These are phyloP conservation scores for Teunomyces funiuensis DNA, from an alignment of 805 yeast genomes.

Conservation along the genomic window DNA sequence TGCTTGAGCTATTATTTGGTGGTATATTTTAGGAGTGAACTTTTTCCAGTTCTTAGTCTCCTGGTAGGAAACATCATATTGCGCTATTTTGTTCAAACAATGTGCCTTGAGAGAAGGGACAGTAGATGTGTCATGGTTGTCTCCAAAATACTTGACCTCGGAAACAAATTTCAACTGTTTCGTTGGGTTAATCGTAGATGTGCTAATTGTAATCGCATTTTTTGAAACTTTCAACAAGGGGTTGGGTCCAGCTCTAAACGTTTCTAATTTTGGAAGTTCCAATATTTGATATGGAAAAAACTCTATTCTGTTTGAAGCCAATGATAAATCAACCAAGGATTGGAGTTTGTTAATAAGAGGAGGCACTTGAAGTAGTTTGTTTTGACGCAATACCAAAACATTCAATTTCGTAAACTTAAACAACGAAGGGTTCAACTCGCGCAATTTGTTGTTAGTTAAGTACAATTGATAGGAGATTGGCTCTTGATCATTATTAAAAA, in stretches of 20 bases:
- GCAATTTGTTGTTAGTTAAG: slow-evolving; percentile 49
- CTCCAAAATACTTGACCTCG: slow-evolving; percentile 24
- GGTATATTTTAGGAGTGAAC: slow-evolving; percentile 45
- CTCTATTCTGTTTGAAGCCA: slow-evolving; percentile 50
- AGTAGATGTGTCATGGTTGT: slow-evolving; percentile 14
- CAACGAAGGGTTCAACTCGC: slow-evolving; percentile 48
- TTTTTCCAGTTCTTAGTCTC: slow-evolving; percentile 57
- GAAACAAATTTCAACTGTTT: slow-evolving; percentile 26
- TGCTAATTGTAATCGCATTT: slow-evolving; percentile 22
- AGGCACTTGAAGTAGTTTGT: slow-evolving; percentile 26
- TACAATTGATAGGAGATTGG: slow-evolving; percentile 45
- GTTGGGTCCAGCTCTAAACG: slow-evolving; percentile 58
- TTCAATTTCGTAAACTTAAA: slow-evolving; percentile 51
- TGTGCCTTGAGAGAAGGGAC: slow-evolving; percentile 50
- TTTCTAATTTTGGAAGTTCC: slow-evolving; percentile 40
- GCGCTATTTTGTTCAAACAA: slow-evolving; percentile 48
- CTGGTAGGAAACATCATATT: slow-evolving; percentile 52
- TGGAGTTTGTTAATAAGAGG: slow-evolving; percentile 17
- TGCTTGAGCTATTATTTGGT: slow-evolving; percentile 48
- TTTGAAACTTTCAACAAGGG: slow-evolving; percentile 28
- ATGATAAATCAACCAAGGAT: slow-evolving; percentile 49
- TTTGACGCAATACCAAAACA: slow-evolving; percentile 53
- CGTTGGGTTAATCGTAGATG: slow-evolving; percentile 22
- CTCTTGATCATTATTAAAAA: slow-evolving; percentile 28
- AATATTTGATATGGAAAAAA: slow-evolving; percentile 55